Conservation (phyloP, 2,329 filamentous ascomycete species). For the Metarhizium sp. region DNA sequence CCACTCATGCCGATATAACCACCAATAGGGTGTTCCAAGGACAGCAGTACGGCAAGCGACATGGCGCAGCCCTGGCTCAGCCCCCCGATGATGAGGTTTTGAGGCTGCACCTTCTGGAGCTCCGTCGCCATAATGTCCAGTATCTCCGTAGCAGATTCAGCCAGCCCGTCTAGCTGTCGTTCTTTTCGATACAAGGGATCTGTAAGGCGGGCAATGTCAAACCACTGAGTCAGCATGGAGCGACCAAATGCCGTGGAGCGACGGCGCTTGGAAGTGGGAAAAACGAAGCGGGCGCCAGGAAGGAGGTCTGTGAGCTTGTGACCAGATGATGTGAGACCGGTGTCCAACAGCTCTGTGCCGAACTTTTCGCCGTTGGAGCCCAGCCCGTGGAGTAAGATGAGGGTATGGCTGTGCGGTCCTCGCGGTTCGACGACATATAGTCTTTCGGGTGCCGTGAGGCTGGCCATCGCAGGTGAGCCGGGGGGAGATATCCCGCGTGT, state of each 20-base stretch:
- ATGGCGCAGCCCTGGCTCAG: constrained; percentile 45
- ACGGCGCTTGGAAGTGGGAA: constrained; percentile 37
- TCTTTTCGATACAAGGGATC: constrained; percentile 31
- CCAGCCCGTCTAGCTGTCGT: constrained; percentile 33
- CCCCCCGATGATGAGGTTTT: constrained; percentile 38
- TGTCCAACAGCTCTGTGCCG: constrained; percentile 21
- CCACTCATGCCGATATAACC: constrained; percentile 39
- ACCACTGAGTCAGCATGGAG: constrained; percentile 39
- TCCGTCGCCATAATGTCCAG: constrained; percentile 21
- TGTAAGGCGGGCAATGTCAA: constrained; percentile 32
- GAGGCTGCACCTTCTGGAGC: constrained; percentile 14
- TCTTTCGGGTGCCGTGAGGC: no score
- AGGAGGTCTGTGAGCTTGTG: constrained; percentile 21
- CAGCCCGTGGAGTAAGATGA: constrained; percentile 22
- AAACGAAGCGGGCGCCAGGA: constrained; percentile 36
- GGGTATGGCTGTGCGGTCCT: constrained; percentile 14
- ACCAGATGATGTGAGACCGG: constrained; percentile 15
- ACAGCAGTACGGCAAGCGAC: constrained; percentile 31
- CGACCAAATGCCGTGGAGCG: constrained; percentile 33
- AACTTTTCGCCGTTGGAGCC: constrained; percentile 24
- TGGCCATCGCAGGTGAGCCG: no score
- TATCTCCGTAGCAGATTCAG: constrained; percentile 28
- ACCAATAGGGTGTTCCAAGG: constrained; percentile 25
- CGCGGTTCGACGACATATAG: constrained; percentile 12
- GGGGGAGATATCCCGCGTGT: no score